phyloP scores from a whole-genome alignment of 768 basidiomycete genomes.

The Boletus bicolor region DNA sequence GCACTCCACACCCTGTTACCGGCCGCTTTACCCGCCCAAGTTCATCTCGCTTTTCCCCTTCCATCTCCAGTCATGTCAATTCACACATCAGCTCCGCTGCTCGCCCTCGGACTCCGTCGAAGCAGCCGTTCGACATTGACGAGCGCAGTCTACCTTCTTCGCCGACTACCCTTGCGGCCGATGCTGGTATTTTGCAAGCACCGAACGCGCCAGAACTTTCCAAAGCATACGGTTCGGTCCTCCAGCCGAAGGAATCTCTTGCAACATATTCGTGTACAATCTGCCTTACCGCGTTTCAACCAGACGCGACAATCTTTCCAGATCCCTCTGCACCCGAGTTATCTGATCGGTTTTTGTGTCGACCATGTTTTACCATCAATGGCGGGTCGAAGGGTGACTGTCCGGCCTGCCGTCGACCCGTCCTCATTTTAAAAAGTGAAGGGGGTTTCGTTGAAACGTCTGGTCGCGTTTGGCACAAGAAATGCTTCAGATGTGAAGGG shows the following conservation, averaged over 20 bases:
- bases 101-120: slow-evolving; percentile 58
- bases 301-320: slow-evolving; percentile 85
- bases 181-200: slow-evolving; percentile 60
- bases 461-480: slow-evolving; percentile 76
- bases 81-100: slow-evolving; percentile 57
- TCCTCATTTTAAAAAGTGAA: slow-evolving; percentile 71
- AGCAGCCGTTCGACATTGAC: slow-evolving; percentile 30
- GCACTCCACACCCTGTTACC: neutral
- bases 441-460: slow-evolving; percentile 74
- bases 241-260: slow-evolving; percentile 77
- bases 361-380: slow-evolving; percentile 63
- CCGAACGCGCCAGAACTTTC: slow-evolving; percentile 61
- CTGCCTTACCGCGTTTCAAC: slow-evolving; percentile 64
- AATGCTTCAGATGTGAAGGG: slow-evolving; percentile 71
- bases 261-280: slow-evolving; percentile 63
- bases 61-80: slow-evolving; percentile 47
- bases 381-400: slow-evolving; percentile 81
- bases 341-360: slow-evolving; percentile 64
- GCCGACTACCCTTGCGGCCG: slow-evolving; percentile 47
- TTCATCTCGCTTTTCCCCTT: slow-evolving; percentile 31
- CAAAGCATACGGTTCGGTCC: slow-evolving; percentile 81
- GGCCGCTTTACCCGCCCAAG: slow-evolving; percentile 53
- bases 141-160: slow-evolving; percentile 27
- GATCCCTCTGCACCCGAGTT: slow-evolving; percentile 42
- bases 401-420: slow-evolving; percentile 62